A percentile compares a stretch with the other conserved stretches of the same genome.
Evolutionary conservation across 345 rosid species (phyloP).

Genomic region (Zanthoxylum bungeanum): DNA sequence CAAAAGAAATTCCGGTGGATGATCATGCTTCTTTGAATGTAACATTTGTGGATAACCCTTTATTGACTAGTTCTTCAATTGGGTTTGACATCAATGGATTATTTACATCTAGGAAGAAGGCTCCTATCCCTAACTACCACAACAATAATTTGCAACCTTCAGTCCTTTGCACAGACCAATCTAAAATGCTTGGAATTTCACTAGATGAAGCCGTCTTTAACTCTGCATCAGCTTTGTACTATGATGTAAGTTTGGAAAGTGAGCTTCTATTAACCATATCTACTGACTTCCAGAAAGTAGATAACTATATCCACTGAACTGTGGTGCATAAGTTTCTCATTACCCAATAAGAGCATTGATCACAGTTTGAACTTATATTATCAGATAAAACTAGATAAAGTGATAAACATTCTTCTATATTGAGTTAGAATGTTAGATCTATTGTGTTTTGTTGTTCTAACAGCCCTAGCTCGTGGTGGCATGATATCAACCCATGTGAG

Average conservation of each 20-base stretch:
- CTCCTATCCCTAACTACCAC: conserved; percentile 17
- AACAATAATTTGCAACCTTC: conserved; percentile 36
- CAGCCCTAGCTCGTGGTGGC: background rate
- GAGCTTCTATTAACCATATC: background rate
- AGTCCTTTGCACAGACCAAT: conserved; percentile 50
- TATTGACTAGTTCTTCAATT: conserved; percentile 65
- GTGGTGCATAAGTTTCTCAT: background rate
- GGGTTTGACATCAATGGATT: conserved; percentile 80
- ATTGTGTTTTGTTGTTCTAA: background rate
- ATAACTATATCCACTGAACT: background rate
- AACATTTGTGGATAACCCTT: conserved; percentile 69
- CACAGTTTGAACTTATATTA: background rate
- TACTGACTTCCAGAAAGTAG: no score
- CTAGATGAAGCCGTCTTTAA: conserved; percentile 81
- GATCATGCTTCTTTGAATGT: conserved; percentile 83
- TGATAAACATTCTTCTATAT: background rate
- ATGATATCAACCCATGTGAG: background rate
- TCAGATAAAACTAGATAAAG: background rate
- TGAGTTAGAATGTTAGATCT: background rate
- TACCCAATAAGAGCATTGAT: background rate
- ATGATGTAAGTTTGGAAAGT: conserved; percentile 58
- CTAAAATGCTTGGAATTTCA: conserved; percentile 89
- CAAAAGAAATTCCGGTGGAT: conserved; percentile 88
- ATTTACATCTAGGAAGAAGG: conserved; percentile 47
- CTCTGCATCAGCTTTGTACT: conserved; percentile 88